Evolutionary conservation across 2,329 filamentous ascomycete genomes (phyloP).

Genomic region (Penicillium sp.): DNA sequence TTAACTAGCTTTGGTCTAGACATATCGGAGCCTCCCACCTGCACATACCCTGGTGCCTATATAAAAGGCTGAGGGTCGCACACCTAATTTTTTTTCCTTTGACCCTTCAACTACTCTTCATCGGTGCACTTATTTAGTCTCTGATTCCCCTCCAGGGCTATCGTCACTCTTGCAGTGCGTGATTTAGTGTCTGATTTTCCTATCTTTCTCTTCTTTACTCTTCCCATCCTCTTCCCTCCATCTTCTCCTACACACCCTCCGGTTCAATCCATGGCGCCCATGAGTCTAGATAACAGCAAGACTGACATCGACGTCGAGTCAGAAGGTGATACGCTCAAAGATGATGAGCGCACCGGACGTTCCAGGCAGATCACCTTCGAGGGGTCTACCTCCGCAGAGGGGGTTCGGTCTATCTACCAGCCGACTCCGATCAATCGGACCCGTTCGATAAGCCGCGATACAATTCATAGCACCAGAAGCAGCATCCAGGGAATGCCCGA

Average conservation of each 20-base stretch:
- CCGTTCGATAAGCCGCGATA: conserved; percentile 25
- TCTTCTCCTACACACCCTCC: background rate
- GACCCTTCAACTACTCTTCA: background rate
- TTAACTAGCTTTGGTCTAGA: background rate
- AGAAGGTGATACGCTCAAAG: conserved; percentile 4
- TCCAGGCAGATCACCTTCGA: conserved; percentile 24
- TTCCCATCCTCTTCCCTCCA: background rate
- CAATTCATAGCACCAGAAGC: conserved; percentile 19
- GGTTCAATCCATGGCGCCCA: conserved; percentile 3
- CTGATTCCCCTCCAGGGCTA: background rate
- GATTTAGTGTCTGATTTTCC: background rate
- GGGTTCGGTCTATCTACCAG: conserved; percentile 23
- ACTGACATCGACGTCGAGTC: conserved; percentile 18
- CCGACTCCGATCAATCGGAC: conserved; percentile 17
- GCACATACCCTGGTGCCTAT: background rate
- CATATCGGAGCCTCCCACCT: background rate
- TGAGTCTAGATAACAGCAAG: conserved; percentile 13
- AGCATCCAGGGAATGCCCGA: conserved; percentile 20
- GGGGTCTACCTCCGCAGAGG: conserved; percentile 11
- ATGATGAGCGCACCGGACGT: conserved; percentile 18
- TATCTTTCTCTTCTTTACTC: background rate
- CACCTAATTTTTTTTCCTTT: background rate
- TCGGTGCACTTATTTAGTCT: background rate
- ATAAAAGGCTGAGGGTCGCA: background rate
- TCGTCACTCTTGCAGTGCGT: background rate